phyloP scores from a whole-genome alignment of 768 basidiomycete genomes.

The Gyrodon lividus region DNA sequence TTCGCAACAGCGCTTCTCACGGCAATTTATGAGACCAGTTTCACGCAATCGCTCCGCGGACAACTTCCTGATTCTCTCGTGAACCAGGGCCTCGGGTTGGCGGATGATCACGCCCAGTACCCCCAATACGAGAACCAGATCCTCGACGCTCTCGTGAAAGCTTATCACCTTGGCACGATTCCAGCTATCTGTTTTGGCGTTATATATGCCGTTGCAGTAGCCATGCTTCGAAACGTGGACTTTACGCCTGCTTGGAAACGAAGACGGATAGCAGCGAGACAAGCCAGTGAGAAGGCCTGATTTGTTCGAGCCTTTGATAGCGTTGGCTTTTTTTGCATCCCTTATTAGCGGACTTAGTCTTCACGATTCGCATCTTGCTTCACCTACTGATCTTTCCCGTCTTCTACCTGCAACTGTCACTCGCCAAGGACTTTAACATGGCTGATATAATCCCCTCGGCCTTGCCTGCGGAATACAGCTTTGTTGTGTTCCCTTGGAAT shows the following conservation, averaged over 20 bases:
- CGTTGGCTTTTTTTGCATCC: conserved; percentile 16
- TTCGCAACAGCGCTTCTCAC: conserved; percentile 37
- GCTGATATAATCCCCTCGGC: conserved; percentile 2
- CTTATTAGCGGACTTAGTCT: conserved; percentile 16
- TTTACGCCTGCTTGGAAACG: conserved; percentile 34
- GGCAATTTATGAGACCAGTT: conserved; percentile 32
- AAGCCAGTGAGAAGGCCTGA: conserved; percentile 23
- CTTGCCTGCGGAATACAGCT: not conserved
- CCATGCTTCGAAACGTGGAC: conserved; percentile 32
- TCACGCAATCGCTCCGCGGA: conserved; percentile 30
- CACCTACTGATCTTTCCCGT: too few relatives aligned
- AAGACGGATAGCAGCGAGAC: conserved; percentile 27
- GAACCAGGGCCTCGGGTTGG: conserved; percentile 30
- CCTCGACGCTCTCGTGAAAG: conserved; percentile 31
- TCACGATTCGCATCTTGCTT: conserved; percentile 3
- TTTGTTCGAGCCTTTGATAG: conserved; percentile 13
- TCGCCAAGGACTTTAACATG: not conserved
- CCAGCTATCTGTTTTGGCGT: conserved; percentile 35
- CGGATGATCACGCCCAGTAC: conserved; percentile 29
- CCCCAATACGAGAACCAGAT: conserved; percentile 36
- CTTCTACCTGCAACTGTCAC: not conserved
- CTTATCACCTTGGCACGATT: conserved; percentile 34
- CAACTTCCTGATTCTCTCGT: conserved; percentile 29
- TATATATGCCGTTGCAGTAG: conserved; percentile 30
- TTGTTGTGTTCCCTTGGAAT: not conserved